A percentile compares a stretch with the other conserved stretches of the same genome.
phyloP scores from a whole-genome alignment of 495 filamentous ascomycete genomes.

The Clavariopsis aquatica region DNA sequence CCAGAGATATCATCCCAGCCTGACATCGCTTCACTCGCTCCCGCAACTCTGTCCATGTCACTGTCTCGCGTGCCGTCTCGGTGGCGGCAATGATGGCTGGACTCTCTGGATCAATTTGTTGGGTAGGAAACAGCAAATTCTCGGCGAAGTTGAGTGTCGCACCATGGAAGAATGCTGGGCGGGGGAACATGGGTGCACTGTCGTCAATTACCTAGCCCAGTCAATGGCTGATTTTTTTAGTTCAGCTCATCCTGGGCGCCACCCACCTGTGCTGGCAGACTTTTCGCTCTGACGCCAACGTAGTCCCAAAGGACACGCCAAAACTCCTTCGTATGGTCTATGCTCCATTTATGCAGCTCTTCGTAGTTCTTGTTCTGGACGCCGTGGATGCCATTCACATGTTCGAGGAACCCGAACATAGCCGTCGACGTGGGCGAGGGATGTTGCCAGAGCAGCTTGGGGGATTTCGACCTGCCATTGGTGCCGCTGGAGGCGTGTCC shows the following conservation, averaged over 20 bases:
- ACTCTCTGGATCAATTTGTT: slow-evolving; percentile 57
- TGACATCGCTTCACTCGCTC: slow-evolving; percentile 74
- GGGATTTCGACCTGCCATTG: slow-evolving; percentile 25
- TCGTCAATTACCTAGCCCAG: slow-evolving; percentile 64
- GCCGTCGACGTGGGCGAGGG: slow-evolving; percentile 41
- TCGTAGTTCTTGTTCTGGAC: slow-evolving; percentile 65
- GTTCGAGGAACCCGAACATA: slow-evolving; percentile 53
- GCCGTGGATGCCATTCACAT: slow-evolving; percentile 66
- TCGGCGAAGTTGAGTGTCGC: slow-evolving; percentile 86
- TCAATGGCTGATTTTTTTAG: not conserved
- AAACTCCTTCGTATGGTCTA: slow-evolving; percentile 70
- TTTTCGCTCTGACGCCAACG: slow-evolving; percentile 65
- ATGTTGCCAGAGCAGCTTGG: slow-evolving; percentile 55
- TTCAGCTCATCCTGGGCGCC: not conserved
- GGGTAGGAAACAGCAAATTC: slow-evolving; percentile 79
- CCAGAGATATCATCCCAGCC: slow-evolving; percentile 64
- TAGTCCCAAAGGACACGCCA: slow-evolving; percentile 89
- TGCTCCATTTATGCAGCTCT: slow-evolving; percentile 79
- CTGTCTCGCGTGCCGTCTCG: slow-evolving; percentile 64
- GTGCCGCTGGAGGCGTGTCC: slow-evolving; percentile 3
- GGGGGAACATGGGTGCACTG: slow-evolving; percentile 73
- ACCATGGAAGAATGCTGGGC: slow-evolving; percentile 78
- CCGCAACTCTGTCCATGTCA: slow-evolving; percentile 80
- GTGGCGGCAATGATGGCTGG: slow-evolving; percentile 73
- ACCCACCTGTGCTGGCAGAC: slow-evolving; percentile 8